Percentiles rank a stretch among this genome's conserved stretches.
Evolutionary conservation across 1,284 basidiomycete genomes (phyloP).

Genomic region (Cronartium ribicola): DNA sequence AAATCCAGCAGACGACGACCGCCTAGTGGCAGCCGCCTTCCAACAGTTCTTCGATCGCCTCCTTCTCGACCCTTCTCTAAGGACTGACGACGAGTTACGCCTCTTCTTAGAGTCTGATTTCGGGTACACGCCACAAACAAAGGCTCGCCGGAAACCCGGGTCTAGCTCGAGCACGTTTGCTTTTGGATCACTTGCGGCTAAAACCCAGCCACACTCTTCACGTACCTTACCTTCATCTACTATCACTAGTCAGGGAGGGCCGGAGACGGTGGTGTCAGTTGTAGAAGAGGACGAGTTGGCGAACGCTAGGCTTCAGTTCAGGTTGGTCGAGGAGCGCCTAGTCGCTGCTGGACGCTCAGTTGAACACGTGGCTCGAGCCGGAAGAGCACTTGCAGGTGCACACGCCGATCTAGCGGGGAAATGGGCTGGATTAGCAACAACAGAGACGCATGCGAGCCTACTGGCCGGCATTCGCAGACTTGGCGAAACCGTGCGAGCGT

Average conservation of each 20-base stretch:
- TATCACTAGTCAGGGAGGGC: not conserved
- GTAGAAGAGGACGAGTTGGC: conserved; percentile 40
- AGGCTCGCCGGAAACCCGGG: not conserved
- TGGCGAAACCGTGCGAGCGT: conserved; percentile 62
- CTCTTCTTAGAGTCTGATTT: conserved; percentile 93
- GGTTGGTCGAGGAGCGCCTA: conserved; percentile 70
- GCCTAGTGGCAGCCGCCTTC: conserved; percentile 82
- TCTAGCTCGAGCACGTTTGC: not conserved
- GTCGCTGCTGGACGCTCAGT: conserved; percentile 80
- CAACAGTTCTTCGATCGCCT: conserved; percentile 86
- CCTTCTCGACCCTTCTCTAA: conserved; percentile 77
- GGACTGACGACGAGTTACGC: conserved; percentile 81
- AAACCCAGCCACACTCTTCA: not conserved
- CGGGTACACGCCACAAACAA: conserved; percentile 54
- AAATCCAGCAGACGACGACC: conserved; percentile 89
- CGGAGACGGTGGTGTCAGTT: conserved; percentile 31
- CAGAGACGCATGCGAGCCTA: conserved; percentile 74
- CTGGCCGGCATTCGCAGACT: conserved; percentile 74
- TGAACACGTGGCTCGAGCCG: conserved; percentile 71
- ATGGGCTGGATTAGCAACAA: conserved; percentile 76
- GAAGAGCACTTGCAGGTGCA: conserved; percentile 41
- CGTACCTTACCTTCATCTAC: conserved; percentile 15
- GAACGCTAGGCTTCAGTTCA: conserved; percentile 36
- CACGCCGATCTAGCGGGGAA: conserved; percentile 58
- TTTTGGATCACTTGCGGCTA: not conserved